These are phyloP conservation scores for Coprinopsis cinerea DNA, from an alignment of 768 basidiomycete genomes.

Conservation along the genomic window DNA sequence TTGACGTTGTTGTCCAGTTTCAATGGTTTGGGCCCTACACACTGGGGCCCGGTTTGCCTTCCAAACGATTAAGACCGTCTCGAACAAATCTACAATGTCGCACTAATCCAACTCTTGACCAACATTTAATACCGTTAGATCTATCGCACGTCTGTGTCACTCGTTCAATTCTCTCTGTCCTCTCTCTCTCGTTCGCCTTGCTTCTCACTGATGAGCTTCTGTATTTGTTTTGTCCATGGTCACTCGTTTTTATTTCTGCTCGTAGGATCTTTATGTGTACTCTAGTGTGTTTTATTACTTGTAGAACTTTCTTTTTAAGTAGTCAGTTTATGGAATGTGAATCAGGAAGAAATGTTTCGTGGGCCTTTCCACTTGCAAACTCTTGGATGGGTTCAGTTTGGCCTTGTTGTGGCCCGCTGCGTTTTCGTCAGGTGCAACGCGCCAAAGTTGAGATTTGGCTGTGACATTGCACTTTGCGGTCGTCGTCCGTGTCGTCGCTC, in stretches of 20 bases:
- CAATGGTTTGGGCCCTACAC: conserved; percentile 56
- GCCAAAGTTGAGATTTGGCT: background rate
- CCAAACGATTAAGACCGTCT: conserved; percentile 22
- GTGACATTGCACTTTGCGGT: background rate
- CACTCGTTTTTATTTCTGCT: background rate
- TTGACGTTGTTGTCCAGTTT: conserved; percentile 34
- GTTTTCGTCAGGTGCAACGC: too few relatives aligned
- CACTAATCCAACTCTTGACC: background rate
- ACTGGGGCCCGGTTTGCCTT: conserved; percentile 47
- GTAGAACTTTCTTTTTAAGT: background rate
- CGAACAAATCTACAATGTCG: background rate
- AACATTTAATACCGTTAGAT: background rate
- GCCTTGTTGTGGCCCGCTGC: background rate
- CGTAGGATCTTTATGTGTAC: background rate
- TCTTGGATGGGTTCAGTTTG: background rate
- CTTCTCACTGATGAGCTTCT: background rate
- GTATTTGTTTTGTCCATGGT: background rate
- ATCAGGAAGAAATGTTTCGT: too few relatives aligned
- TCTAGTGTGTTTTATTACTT: background rate
- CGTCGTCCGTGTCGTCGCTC: background rate
- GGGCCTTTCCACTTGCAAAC: too few relatives aligned
- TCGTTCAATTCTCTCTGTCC: too few relatives aligned
- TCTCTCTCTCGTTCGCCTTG: background rate
- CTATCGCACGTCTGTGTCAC: too few relatives aligned
- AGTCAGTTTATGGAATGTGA: background rate